These are phyloP conservation scores for Vigna hirtella DNA, from an alignment of 306 rosid genomes.

Conservation along the genomic window DNA sequence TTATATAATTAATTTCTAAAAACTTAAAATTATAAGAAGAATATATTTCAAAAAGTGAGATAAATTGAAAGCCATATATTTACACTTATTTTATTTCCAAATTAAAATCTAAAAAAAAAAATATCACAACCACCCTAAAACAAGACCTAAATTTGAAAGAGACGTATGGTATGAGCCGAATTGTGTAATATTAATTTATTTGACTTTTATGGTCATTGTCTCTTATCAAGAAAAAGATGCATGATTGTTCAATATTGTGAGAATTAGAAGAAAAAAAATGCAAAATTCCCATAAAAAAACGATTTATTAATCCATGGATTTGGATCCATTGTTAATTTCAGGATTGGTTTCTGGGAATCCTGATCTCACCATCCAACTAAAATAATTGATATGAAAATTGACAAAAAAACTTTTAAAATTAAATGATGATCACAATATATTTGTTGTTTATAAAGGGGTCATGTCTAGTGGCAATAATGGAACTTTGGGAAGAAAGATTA, in stretches of 20 bases:
- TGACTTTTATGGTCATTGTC: conserved; percentile 26
- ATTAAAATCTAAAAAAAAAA: not conserved
- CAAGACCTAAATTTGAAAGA: not conserved
- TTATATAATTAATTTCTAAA: too few relatives aligned
- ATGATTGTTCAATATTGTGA: conserved; percentile 31
- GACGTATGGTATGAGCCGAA: not conserved
- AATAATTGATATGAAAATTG: conserved; percentile 10
- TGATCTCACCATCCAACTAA: not conserved
- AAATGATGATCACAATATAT: conserved; percentile 15
- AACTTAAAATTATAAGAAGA: too few relatives aligned
- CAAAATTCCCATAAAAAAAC: not conserved
- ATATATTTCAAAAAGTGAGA: too few relatives aligned
- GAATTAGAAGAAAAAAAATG: not conserved
- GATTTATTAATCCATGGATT: not conserved
- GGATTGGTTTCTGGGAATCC: not conserved
- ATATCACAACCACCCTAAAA: not conserved
- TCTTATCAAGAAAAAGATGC: not conserved
- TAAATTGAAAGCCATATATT: too few relatives aligned
- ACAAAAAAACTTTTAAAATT: conserved; percentile 2
- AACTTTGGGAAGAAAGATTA: not conserved
- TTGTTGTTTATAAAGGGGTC: conserved; percentile 17
- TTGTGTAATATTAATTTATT: not conserved
- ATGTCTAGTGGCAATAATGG: conserved; percentile 38
- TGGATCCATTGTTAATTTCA: not conserved
- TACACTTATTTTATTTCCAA: too few relatives aligned